Evolutionary conservation across 108 stramenopile genomes (phyloP).

Genomic region (Nannochloropsis gaditana): DNA sequence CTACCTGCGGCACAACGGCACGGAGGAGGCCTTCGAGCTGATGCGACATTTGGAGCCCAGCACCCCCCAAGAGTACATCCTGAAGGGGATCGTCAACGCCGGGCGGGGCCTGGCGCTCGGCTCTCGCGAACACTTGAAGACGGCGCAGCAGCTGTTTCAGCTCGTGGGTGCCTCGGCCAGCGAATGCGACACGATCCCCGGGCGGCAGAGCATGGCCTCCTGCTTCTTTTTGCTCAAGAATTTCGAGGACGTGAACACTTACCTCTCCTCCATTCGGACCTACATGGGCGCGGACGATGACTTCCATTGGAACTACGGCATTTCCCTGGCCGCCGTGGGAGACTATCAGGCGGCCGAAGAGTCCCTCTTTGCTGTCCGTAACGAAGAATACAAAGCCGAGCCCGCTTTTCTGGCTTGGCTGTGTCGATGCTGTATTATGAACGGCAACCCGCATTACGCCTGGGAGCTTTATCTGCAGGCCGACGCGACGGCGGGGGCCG

Average conservation of each 20-base stretch:
- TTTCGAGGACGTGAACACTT: constrained; percentile 70
- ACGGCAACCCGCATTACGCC: constrained; percentile 64
- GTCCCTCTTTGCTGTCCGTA: constrained; percentile 44
- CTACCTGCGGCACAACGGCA: constrained; percentile 53
- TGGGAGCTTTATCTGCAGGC: constrained; percentile 76
- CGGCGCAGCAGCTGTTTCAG: constrained; percentile 42
- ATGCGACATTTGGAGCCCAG: constrained; percentile 65
- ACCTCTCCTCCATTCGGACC: constrained; percentile 63
- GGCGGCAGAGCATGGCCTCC: constrained; percentile 78
- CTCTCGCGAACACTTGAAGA: constrained; percentile 58
- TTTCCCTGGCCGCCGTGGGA: constrained; percentile 58
- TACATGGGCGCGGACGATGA: constrained; percentile 70
- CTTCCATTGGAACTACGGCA: constrained; percentile 82
- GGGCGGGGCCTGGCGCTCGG: constrained; percentile 59
- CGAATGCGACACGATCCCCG: constrained; percentile 80
- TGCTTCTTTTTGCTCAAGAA: constrained; percentile 68
- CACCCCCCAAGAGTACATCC: constrained; percentile 69
- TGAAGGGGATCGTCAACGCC: constrained; percentile 69
- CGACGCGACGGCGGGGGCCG: constrained; percentile 54
- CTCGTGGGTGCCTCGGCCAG: constrained; percentile 66
- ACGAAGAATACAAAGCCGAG: constrained; percentile 63
- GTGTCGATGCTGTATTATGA: constrained; percentile 70
- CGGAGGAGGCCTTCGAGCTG: constrained; percentile 66
- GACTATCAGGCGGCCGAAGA: constrained; percentile 55
- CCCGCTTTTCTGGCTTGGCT: constrained; percentile 56